Percentiles rank a stretch among this genome's conserved stretches.
Conservation (phyloP, 441 rosid species). For the Adansonia rubrostipa region DNA sequence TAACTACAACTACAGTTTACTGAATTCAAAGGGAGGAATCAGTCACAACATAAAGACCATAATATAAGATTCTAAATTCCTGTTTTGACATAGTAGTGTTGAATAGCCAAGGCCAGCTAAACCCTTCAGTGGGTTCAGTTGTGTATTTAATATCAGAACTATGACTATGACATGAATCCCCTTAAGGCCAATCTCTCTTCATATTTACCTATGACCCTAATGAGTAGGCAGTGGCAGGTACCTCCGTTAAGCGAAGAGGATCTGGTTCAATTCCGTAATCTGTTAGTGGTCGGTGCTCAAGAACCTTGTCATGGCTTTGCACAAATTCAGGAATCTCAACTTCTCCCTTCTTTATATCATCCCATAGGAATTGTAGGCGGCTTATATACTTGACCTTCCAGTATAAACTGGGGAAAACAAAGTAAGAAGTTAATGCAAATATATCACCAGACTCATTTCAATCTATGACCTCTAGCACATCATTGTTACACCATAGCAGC, state of each 20-base stretch:
- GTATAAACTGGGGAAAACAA: slow-evolving; percentile 45
- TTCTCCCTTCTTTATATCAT: slow-evolving; percentile 63
- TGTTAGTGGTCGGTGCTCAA: slow-evolving; percentile 74
- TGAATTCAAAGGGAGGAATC: neutral
- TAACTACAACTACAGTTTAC: neutral
- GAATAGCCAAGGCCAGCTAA: neutral
- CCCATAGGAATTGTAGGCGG: slow-evolving; percentile 73
- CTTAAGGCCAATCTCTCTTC: slow-evolving; percentile 70
- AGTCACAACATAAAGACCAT: neutral
- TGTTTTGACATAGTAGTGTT: neutral
- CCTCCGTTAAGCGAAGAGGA: slow-evolving; percentile 63
- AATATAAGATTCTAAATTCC: neutral
- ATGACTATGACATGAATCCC: slow-evolving; percentile 42
- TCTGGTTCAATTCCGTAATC: slow-evolving; percentile 91
- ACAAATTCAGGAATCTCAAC: slow-evolving; percentile 74
- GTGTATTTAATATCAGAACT: slow-evolving; percentile 14
- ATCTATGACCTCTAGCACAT: neutral
- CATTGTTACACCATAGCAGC: no score
- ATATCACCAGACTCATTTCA: neutral
- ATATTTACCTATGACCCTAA: slow-evolving; percentile 46
- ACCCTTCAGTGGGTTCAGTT: neutral
- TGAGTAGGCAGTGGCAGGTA: slow-evolving; percentile 57
- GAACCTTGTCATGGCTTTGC: slow-evolving; percentile 58
- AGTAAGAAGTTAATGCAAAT: slow-evolving; percentile 14
- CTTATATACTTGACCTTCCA: slow-evolving; percentile 80